These are phyloP conservation scores for Bimuria novae-zelandiae DNA, from an alignment of 2,329 filamentous ascomycete genomes.

Conservation along the genomic window DNA sequence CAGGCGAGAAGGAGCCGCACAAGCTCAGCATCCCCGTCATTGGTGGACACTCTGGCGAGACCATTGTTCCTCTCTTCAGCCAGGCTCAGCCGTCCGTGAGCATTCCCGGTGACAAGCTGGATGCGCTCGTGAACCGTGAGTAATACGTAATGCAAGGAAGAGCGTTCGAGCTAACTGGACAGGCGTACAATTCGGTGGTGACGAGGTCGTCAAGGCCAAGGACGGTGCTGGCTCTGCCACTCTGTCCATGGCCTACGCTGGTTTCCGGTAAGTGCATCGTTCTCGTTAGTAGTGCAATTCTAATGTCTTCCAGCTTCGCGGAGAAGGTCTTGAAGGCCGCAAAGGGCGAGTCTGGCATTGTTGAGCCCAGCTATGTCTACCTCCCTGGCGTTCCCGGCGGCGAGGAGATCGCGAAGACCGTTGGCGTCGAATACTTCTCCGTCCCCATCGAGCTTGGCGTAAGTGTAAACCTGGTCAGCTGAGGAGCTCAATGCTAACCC, in stretches of 20 bases:
- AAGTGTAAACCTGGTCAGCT: conserved; percentile 53
- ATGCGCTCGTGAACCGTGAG: conserved; percentile 82
- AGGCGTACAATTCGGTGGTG: conserved; percentile 94
- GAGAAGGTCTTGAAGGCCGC: conserved; percentile 89
- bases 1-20: conserved; percentile 79
- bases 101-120: conserved; percentile 88
- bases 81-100: conserved; percentile 77
- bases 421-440: conserved; percentile 90
- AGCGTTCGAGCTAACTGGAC: conserved; percentile 9
- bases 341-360: conserved; percentile 87
- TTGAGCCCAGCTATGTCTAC: conserved; percentile 96
- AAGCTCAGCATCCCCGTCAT: conserved; percentile 89
- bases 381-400: conserved; percentile 87
- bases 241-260: conserved; percentile 93
- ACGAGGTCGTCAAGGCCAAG: conserved; percentile 96
- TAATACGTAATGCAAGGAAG: conserved; percentile 6
- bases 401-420: conserved; percentile 81
- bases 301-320: conserved; percentile 68
- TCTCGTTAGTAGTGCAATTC: not conserved
- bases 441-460: conserved; percentile 94
- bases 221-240: conserved; percentile 88
- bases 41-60: conserved; percentile 96
- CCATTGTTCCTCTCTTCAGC: conserved; percentile 97
- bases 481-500: conserved; percentile 21
- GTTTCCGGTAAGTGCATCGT: conserved; percentile 71